phyloP scores from a whole-genome alignment of 2,329 filamentous ascomycete species.

The Dothistroma septosporum region DNA sequence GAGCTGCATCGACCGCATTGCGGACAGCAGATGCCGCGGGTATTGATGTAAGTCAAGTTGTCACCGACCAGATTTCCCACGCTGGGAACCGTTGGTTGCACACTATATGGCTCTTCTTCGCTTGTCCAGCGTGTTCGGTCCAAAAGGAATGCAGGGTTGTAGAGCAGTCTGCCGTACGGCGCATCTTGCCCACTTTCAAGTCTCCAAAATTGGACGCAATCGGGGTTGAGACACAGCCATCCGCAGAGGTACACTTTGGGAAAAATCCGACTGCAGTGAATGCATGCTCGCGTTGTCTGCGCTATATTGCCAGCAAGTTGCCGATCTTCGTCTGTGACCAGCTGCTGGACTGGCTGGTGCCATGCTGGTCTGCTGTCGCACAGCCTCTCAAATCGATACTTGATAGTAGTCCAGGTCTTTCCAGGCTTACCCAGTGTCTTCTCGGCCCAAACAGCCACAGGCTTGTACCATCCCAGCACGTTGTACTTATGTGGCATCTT shows the following conservation, averaged over 20 bases:
- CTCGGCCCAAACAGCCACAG: constrained; percentile 67
- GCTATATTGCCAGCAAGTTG: constrained; percentile 4
- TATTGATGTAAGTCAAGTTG: constrained; percentile 51
- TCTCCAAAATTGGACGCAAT: constrained; percentile 56
- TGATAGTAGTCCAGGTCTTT: constrained; percentile 42
- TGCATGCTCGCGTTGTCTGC: constrained; percentile 34
- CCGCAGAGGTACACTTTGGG: constrained; percentile 43
- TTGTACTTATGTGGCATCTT: constrained; percentile 57
- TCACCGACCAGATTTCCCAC: constrained; percentile 40
- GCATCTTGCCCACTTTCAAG: constrained; percentile 35
- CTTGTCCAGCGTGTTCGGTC: constrained; percentile 46
- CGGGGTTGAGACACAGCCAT: constrained; percentile 56
- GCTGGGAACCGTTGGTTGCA: constrained; percentile 41
- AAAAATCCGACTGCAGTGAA: constrained; percentile 31
- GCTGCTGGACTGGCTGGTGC: constrained; percentile 26
- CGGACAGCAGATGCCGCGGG: constrained; percentile 64
- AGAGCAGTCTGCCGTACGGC: constrained; percentile 40
- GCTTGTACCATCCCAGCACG: constrained; percentile 64
- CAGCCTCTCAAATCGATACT: constrained; percentile 64
- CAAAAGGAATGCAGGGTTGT: constrained; percentile 56
- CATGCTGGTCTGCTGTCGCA: constrained; percentile 51
- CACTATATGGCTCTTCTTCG: constrained; percentile 36
- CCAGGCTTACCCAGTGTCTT: constrained; percentile 38
- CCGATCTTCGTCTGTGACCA: constrained; percentile 10
- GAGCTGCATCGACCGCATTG: constrained; percentile 59